Conservation (phyloP, 768 basidiomycete species). For the Calocybe indica region DNA sequence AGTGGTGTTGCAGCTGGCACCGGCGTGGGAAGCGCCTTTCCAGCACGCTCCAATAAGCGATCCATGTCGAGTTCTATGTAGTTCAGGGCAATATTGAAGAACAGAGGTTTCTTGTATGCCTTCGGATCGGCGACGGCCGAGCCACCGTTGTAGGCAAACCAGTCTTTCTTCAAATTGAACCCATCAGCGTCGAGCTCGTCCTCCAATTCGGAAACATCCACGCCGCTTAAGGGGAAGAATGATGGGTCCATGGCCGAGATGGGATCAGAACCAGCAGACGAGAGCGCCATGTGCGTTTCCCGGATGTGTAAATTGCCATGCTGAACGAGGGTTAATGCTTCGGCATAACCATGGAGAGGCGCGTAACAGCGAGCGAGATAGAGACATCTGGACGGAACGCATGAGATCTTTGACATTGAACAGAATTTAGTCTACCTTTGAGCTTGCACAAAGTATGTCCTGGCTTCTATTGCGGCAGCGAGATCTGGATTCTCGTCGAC, state of each 20-base stretch:
- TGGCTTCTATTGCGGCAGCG: conserved; percentile 69
- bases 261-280: conserved; percentile 39
- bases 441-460: conserved; percentile 69
- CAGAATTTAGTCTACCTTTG: conserved; percentile 43
- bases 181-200: conserved; percentile 38
- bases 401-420: conserved; percentile 1
- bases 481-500: conserved; percentile 88
- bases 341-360: conserved; percentile 62
- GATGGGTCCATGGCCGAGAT: conserved; percentile 33
- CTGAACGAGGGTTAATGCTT: conserved; percentile 66
- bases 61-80: conserved; percentile 88
- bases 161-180: conserved; percentile 58
- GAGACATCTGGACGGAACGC: conserved; percentile 43
- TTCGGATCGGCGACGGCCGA: conserved; percentile 35
- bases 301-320: conserved; percentile 70
- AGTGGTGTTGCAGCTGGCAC: conserved; percentile 14
- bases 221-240: conserved; percentile 50
- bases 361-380: conserved; percentile 76
- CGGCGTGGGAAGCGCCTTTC: conserved; percentile 22
- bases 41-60: conserved; percentile 61
- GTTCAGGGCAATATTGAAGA: conserved; percentile 93
- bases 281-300: conserved; percentile 54
- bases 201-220: conserved; percentile 49
- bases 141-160: conserved; percentile 78
- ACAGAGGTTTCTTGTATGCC: conserved; percentile 74